Conservation (phyloP, 495 filamentous ascomycete genomes). For the Corynascus novoguineensis region DNA sequence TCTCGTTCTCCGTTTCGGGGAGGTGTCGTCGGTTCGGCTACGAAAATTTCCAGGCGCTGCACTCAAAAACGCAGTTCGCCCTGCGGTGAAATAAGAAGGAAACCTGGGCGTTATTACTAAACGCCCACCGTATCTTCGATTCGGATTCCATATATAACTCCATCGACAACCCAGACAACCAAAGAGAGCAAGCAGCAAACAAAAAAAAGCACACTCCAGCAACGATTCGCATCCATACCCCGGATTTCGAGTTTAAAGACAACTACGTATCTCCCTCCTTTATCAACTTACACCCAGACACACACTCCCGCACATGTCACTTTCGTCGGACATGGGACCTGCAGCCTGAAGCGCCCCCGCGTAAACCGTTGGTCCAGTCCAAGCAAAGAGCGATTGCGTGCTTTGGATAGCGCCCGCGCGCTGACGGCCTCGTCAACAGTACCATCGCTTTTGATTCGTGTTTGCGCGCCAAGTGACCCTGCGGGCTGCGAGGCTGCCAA, state of each 20-base stretch:
- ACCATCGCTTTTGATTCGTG: slow-evolving; percentile 13
- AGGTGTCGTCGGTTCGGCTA: neutral
- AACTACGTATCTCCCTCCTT: neutral
- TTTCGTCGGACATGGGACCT: neutral
- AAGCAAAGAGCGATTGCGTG: slow-evolving; percentile 27
- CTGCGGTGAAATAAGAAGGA: neutral
- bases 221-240: neutral
- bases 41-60: neutral
- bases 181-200: neutral
- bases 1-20: slow-evolving; percentile 11
- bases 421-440: neutral
- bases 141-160: neutral
- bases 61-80: no score
- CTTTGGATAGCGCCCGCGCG: slow-evolving; percentile 28
- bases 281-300: neutral
- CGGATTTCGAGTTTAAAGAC: neutral
- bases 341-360: neutral
- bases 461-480: slow-evolving; percentile 14
- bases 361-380: slow-evolving; percentile 17
- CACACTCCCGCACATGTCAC: neutral
- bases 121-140: slow-evolving; percentile 1
- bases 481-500: slow-evolving; percentile 18
- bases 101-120: slow-evolving; percentile 1
- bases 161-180: neutral
- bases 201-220: neutral